Percentiles rank a stretch among this genome's conserved stretches.
phyloP scores from a whole-genome alignment of 257 asterid species.

The Orobanche coerulescens region DNA sequence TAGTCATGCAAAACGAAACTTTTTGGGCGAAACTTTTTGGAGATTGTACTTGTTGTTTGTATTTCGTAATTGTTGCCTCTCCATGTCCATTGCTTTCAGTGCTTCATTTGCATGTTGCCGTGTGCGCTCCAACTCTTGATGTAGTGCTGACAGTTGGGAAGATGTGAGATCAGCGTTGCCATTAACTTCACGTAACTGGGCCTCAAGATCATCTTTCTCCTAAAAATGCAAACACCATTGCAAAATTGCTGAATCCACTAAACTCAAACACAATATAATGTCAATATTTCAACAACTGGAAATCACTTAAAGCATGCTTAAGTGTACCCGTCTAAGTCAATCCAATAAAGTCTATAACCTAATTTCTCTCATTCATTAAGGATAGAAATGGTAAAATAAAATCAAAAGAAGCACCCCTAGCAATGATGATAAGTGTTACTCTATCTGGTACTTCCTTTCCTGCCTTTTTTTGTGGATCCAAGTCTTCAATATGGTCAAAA shows the following conservation, averaged over 20 bases:
- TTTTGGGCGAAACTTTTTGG: slow-evolving; percentile 6
- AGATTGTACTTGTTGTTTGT: slow-evolving; percentile 75
- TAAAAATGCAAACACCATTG: slow-evolving; percentile 27
- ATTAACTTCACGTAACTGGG: slow-evolving; percentile 64
- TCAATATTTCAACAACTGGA: background rate
- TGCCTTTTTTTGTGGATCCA: background rate
- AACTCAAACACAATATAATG: slow-evolving; percentile 11
- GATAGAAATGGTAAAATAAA: background rate
- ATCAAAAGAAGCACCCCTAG: background rate
- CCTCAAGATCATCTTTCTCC: slow-evolving; percentile 96
- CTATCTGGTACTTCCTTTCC: background rate
- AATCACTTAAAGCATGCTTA: slow-evolving; percentile 2
- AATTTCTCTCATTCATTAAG: background rate
- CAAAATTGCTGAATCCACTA: slow-evolving; percentile 28
- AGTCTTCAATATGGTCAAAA: background rate
- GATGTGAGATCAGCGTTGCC: slow-evolving; percentile 76
- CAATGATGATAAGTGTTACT: background rate
- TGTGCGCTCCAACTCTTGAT: slow-evolving; percentile 88
- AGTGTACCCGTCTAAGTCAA: background rate
- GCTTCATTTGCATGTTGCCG: slow-evolving; percentile 92
- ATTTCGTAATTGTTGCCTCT: slow-evolving; percentile 87
- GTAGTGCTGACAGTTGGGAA: slow-evolving; percentile 68
- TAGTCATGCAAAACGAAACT: slow-evolving; percentile 17
- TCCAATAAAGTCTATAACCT: background rate
- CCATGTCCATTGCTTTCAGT: slow-evolving; percentile 78